Evolutionary conservation across 441 rosid species (phyloP).

Genomic region (Arabidopsis lyrata): DNA sequence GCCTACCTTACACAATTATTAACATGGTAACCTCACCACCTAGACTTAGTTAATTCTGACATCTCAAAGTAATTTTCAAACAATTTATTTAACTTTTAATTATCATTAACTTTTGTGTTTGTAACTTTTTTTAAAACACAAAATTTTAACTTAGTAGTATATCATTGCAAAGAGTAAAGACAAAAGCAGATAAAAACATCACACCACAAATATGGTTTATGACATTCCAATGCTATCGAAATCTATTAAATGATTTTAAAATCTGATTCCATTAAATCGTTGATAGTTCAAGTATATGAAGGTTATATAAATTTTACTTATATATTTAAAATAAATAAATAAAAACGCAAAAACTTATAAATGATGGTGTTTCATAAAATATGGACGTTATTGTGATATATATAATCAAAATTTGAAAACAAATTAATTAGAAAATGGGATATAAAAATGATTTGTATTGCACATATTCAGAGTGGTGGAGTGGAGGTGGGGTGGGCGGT

Average conservation of each 20-base stretch:
- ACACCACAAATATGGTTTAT: neutral
- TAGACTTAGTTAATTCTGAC: conserved; percentile 15
- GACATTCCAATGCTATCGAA: neutral
- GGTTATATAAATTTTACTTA: neutral
- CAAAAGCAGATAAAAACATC: neutral
- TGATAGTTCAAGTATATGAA: neutral
- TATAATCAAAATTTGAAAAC: neutral
- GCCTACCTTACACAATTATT: neutral
- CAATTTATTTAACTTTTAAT: neutral
- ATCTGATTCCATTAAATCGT: neutral
- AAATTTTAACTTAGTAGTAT: neutral
- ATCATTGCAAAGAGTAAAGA: neutral
- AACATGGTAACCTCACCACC: conserved; percentile 10
- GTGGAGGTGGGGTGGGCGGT: conserved; percentile 46
- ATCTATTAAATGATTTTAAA: no score
- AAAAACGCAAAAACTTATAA: neutral
- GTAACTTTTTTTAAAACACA: neutral
- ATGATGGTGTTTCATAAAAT: neutral
- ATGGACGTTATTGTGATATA: neutral
- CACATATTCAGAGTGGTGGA: conserved; percentile 27
- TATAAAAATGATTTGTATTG: neutral
- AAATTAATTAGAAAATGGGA: neutral
- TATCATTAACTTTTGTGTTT: neutral
- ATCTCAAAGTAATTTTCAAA: neutral
- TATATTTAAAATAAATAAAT: neutral